Conservation (phyloP, 2,329 filamentous ascomycete genomes). For the Cyphellophora europaea region DNA sequence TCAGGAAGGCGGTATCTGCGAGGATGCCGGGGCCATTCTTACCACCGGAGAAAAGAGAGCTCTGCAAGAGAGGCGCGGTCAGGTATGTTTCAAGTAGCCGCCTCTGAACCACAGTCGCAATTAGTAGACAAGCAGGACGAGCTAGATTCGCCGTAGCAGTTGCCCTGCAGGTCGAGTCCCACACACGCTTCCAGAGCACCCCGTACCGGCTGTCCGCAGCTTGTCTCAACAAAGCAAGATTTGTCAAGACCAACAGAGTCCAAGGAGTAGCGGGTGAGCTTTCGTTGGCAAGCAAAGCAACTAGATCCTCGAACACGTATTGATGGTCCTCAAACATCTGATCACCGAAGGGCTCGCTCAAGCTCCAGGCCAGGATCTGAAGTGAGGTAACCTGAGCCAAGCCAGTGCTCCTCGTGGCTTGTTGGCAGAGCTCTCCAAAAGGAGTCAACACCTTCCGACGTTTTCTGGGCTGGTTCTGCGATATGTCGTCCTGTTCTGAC, state of each 20-base stretch:
- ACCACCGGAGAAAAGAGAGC: conserved; percentile 66
- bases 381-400: background rate
- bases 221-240: background rate
- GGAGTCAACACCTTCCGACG: background rate
- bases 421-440: background rate
- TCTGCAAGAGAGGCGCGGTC: conserved; percentile 60
- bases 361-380: conserved; percentile 3
- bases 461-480: background rate
- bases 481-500: background rate
- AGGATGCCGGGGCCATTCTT: conserved; percentile 69
- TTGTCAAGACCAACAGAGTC: background rate
- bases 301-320: too few relatives aligned
- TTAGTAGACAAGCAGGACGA: conserved; percentile 65
- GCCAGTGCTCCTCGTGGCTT: background rate
- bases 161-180: conserved; percentile 64
- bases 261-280: background rate
- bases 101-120: conserved; percentile 58
- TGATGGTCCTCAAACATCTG: too few relatives aligned
- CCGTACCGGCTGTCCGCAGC: background rate
- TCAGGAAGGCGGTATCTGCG: conserved; percentile 65
- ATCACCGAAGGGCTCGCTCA: conserved; percentile 4
- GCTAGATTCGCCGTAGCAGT: conserved; percentile 62
- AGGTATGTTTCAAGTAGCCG: conserved; percentile 59
- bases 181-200: conserved; percentile 59
- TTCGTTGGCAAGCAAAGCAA: background rate